A percentile compares a stretch with the other conserved stretches of the same genome.
These are phyloP conservation scores for Collybia nuda DNA, from an alignment of 768 basidiomycete species.

Conservation along the genomic window DNA sequence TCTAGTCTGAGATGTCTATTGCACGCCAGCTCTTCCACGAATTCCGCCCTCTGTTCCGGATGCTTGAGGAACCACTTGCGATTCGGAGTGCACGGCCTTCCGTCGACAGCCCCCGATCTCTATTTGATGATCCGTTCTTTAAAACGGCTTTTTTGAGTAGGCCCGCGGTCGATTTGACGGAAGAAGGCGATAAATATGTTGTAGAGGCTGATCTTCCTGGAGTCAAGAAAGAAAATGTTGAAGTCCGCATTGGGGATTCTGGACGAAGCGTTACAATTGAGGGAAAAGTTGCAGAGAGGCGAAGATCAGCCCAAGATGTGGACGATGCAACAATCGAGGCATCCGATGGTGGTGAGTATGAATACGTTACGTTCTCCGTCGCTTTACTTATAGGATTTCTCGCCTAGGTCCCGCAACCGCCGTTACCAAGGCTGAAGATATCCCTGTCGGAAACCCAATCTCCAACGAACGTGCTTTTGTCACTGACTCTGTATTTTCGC, in stretches of 20 bases:
- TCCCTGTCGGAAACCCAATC: constrained; percentile 38
- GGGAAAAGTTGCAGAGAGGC: constrained; percentile 47
- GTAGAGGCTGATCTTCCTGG: constrained; percentile 81
- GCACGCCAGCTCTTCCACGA: constrained; percentile 66
- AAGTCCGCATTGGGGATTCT: constrained; percentile 68
- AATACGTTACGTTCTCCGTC: too few species aligned
- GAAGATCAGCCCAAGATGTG: constrained; percentile 11
- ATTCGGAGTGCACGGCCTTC: constrained; percentile 18
- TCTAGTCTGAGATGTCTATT: constrained; percentile 52
- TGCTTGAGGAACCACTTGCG: constrained; percentile 70
- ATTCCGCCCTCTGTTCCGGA: constrained; percentile 71
- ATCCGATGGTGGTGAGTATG: constrained; percentile 6
- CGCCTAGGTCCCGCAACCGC: constrained; percentile 14
- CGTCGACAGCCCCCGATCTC: constrained; percentile 12
- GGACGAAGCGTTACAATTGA: constrained; percentile 74
- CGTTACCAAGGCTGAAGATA: constrained; percentile 21
- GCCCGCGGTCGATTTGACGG: constrained; percentile 68
- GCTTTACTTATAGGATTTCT: not conserved
- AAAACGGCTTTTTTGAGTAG: constrained; percentile 25
- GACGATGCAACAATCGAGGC: constrained; percentile 3
- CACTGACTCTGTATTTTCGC: constrained; percentile 54
- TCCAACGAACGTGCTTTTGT: constrained; percentile 62
- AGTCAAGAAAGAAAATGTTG: constrained; percentile 73
- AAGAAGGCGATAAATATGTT: constrained; percentile 62
- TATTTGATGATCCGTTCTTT: constrained; percentile 55